Evolutionary conservation across 2,329 filamentous ascomycete species (phyloP), one percentile per base, ranked within the genome.

Genomic region (Pleurostoma richardsiae): DNA sequence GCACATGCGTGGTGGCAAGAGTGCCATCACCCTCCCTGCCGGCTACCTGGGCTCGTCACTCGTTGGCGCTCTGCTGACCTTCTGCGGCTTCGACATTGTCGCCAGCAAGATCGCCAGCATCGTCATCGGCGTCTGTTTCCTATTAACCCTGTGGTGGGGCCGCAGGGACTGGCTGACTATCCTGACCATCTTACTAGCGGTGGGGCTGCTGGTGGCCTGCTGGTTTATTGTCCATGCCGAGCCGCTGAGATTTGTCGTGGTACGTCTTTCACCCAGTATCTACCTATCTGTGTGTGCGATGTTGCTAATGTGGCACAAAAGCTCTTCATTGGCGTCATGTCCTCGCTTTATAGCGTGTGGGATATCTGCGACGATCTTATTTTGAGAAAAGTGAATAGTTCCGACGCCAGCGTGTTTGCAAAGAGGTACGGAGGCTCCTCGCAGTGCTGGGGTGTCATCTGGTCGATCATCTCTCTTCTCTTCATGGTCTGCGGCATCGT

Each of bases 311-410:
- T 36, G 10, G 3, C 7, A 29, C n/a, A n/a, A 19, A 50, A 80
- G 70, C 74, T 91, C 29, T 91, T 91, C 58, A 89, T 91, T 51
- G 87, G 87, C 39, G 86, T 90, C 56, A 90, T 91, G 87, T 86
- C 82, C 5, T 84, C 82, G 2, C 75, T 91, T 1, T 91, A 91
- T 65, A 88, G 83, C 53, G 86, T 88, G 4, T 91, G 87, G 87
- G 87, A 91, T 70, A 91, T 91, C 55, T 90, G 86, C 64, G 87
- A 92, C 59, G 87, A 92, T 55, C 71, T 91, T 30, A 90, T 92
- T 54, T 69, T 90, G 4, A 78, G 87, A 49, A 91, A 90, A 67
- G 85, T 91, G 44, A 90, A 91, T 64, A 82, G 77, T 27, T 90
- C 86, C 4, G 87, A 92, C 59, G 86, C 87, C 5, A 88, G 83